A percentile compares a stretch with the other conserved stretches of the same genome.
Conservation (phyloP, 2,329 filamentous ascomycete species). For the Calonectria pseudoreteaudii region DNA sequence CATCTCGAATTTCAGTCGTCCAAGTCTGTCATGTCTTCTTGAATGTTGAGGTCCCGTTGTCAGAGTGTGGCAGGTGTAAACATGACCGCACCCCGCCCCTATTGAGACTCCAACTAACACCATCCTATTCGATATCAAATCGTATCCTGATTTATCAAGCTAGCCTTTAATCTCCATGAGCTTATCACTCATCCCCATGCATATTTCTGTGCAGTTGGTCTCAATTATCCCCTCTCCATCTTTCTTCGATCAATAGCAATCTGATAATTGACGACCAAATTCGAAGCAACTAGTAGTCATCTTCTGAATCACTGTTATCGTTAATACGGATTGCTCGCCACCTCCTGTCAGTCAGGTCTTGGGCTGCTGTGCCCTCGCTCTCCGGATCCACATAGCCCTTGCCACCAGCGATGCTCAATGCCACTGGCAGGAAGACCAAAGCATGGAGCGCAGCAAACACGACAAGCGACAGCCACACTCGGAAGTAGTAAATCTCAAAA, state of each 20-base stretch:
- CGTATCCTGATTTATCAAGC: not conserved
- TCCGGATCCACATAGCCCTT: constrained; percentile 90
- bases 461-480: constrained; percentile 93
- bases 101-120: not conserved
- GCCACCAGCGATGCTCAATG: constrained; percentile 86
- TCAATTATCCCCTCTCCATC: not conserved
- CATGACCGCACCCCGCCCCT: not conserved
- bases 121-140: not conserved
- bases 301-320: constrained; percentile 80
- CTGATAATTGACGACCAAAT: constrained; percentile 3
- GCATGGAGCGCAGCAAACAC: constrained; percentile 90
- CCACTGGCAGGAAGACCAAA: constrained; percentile 90
- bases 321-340: constrained; percentile 84
- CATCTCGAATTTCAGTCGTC: not conserved
- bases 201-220: not conserved
- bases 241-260: not conserved
- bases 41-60: not conserved
- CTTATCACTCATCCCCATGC: not conserved
- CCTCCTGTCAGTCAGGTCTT: constrained; percentile 83
- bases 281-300: constrained; percentile 58
- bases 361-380: constrained; percentile 87
- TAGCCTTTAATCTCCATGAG: not conserved
- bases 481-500: constrained; percentile 99
- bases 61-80: not conserved
- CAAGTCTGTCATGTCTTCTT: not conserved